Percentiles rank a stretch among this genome's conserved stretches.
phyloP scores from a whole-genome alignment of 768 basidiomycete species.

The Gloeostereum incarnatum region DNA sequence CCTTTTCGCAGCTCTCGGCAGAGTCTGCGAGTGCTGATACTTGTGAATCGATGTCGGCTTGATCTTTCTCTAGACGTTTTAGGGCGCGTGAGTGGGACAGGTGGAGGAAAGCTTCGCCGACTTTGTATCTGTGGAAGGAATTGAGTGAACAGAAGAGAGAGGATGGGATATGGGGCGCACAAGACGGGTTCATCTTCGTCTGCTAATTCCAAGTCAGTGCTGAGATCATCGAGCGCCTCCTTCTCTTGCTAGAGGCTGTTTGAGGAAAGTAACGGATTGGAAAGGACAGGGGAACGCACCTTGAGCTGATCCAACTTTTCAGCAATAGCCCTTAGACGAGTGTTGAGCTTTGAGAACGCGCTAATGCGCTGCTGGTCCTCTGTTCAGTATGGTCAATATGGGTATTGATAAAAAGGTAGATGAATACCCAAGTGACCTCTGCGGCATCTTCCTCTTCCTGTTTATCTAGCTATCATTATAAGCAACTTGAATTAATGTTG shows the following conservation, averaged over 20 bases:
- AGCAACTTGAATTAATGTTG: too few relatives aligned
- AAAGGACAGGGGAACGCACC: slow-evolving; percentile 28
- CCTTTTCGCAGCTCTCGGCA: slow-evolving; percentile 56
- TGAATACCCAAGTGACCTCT: slow-evolving; percentile 81
- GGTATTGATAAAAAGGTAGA: slow-evolving; percentile 5
- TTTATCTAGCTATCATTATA: slow-evolving; percentile 47
- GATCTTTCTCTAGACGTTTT: slow-evolving; percentile 64
- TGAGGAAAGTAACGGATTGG: slow-evolving; percentile 1
- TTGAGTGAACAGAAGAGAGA: not conserved
- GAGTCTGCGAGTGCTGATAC: slow-evolving; percentile 39
- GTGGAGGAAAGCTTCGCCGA: slow-evolving; percentile 86
- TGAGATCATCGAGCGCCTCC: slow-evolving; percentile 86
- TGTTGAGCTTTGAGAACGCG: slow-evolving; percentile 86
- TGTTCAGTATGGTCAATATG: slow-evolving; percentile 14
- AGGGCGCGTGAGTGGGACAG: slow-evolving; percentile 61
- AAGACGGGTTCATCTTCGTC: slow-evolving; percentile 78
- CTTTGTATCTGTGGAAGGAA: slow-evolving; percentile 60
- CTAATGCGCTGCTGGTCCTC: slow-evolving; percentile 90
- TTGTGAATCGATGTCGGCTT: slow-evolving; percentile 44
- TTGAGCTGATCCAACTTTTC: slow-evolving; percentile 66
- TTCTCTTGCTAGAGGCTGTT: slow-evolving; percentile 73
- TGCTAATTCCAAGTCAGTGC: slow-evolving; percentile 79
- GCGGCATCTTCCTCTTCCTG: slow-evolving; percentile 68
- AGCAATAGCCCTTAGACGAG: slow-evolving; percentile 60
- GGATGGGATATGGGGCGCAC: slow-evolving; percentile 29